phyloP scores from a whole-genome alignment of 2,329 filamentous ascomycete species.

The Didymella exigua region DNA sequence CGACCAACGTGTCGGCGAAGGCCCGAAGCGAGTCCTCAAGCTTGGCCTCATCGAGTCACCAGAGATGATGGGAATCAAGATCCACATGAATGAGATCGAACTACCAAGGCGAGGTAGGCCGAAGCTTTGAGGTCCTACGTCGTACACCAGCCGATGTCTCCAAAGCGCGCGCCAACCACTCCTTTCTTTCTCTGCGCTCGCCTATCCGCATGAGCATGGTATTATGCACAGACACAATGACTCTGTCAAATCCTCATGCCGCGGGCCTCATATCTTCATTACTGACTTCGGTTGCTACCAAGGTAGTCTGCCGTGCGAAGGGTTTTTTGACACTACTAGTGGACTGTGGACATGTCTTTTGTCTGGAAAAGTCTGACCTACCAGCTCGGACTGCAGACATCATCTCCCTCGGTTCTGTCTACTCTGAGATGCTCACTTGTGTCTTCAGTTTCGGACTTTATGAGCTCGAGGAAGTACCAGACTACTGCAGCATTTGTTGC shows the following conservation, averaged over 20 bases:
- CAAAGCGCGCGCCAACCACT: slow-evolving; percentile 27
- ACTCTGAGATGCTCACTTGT: too few relatives aligned
- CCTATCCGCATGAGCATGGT: slow-evolving; percentile 50
- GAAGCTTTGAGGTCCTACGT: slow-evolving; percentile 50
- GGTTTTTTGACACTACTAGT: too few relatives aligned
- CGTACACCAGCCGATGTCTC: slow-evolving; percentile 45
- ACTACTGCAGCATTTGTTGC: too few relatives aligned
- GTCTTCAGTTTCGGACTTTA: too few relatives aligned
- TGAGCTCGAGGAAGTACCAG: too few relatives aligned
- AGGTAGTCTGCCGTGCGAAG: too few relatives aligned
- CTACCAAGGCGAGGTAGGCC: slow-evolving; percentile 51
- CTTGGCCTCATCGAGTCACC: slow-evolving; percentile 39
- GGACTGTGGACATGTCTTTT: too few relatives aligned
- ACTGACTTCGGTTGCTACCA: slow-evolving; percentile 50
- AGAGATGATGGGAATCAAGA: slow-evolving; percentile 24
- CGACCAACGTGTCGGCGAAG: slow-evolving; percentile 48
- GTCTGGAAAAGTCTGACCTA: too few relatives aligned
- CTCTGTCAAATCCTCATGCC: too few relatives aligned
- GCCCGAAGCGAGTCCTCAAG: slow-evolving; percentile 42
- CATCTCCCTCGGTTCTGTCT: too few relatives aligned
- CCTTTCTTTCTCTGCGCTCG: slow-evolving; percentile 50
- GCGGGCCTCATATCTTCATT: slow-evolving; percentile 39
- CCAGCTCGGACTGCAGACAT: too few relatives aligned
- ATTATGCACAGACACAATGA: slow-evolving; percentile 24
- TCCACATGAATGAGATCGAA: slow-evolving; percentile 34